Evolutionary conservation across 2,329 filamentous ascomycete species (phyloP).

Genomic region (Ophiocordyceps robertsii): DNA sequence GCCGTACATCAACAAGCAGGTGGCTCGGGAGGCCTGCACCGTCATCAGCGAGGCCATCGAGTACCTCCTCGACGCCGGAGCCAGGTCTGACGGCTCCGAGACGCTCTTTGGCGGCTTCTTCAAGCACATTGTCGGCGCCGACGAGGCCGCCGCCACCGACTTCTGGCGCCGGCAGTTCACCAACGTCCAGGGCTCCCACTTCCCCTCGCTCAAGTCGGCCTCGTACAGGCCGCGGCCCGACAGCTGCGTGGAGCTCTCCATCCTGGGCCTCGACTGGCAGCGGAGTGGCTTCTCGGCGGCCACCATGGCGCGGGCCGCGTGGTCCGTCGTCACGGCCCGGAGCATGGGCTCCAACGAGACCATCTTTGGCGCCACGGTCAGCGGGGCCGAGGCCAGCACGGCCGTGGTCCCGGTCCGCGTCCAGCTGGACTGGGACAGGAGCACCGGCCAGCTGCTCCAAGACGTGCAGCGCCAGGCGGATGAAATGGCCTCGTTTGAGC

Average conservation of each 20-base stretch:
- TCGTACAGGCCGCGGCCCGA: not conserved
- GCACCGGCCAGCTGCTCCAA: conserved; percentile 2
- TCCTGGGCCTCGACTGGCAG: not conserved
- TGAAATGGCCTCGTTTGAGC: conserved; percentile 12
- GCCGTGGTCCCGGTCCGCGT: conserved; percentile 7
- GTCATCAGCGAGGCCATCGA: conserved; percentile 1
- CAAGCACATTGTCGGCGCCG: conserved; percentile 2
- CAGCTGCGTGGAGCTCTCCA: not conserved
- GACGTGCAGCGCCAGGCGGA: conserved; percentile 9
- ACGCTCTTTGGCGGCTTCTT: conserved; percentile 3
- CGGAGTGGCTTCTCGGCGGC: not conserved
- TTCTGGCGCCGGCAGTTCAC: conserved; percentile 2
- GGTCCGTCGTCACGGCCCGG: conserved; percentile 18
- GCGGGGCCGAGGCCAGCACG: conserved; percentile 7
- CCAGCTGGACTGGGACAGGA: conserved; percentile 2
- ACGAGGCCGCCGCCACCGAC: not conserved
- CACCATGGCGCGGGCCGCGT: conserved; percentile 8
- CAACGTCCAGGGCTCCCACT: conserved; percentile 1
- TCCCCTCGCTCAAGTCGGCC: not conserved
- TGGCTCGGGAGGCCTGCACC: not conserved
- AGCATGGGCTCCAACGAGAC: conserved; percentile 20
- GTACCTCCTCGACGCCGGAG: conserved; percentile 1
- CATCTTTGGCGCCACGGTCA: conserved; percentile 9
- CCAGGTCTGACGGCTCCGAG: not conserved
- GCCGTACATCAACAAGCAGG: not conserved